Percentiles rank a stretch among this genome's conserved stretches.
Evolutionary conservation across 257 asterid species (phyloP).

Genomic region (Anisodus tanguticus): DNA sequence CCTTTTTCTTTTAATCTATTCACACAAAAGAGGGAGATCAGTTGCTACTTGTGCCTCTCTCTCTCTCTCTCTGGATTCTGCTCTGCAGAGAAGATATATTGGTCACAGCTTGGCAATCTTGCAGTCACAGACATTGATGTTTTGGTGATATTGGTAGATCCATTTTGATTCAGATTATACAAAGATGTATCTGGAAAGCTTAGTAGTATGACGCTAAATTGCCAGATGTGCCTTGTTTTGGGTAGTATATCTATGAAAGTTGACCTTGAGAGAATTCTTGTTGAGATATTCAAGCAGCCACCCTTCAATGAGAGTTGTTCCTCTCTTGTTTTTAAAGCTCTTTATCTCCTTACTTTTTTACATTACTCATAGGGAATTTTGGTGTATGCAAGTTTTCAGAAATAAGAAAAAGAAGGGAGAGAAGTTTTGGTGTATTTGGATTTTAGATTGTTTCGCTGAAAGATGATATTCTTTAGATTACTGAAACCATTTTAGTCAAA

Average conservation of each 20-base stretch:
- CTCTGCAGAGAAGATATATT: not conserved
- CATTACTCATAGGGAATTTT: not conserved
- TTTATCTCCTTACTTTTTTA: not conserved
- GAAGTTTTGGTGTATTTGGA: not conserved
- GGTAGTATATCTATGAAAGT: not conserved
- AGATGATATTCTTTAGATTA: not conserved
- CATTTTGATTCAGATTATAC: not conserved
- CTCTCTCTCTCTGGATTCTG: not conserved
- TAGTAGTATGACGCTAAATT: not conserved
- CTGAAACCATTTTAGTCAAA: not conserved
- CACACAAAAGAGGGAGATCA: not conserved
- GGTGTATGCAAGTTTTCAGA: not conserved
- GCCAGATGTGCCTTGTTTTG: not conserved
- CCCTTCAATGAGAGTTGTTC: not conserved
- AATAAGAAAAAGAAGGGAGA: not conserved
- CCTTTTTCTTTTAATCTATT: not conserved
- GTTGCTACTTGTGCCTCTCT: not conserved
- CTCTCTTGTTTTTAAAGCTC: not conserved
- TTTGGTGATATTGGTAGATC: not conserved
- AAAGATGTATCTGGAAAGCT: not conserved
- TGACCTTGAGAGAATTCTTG: conserved; percentile 18
- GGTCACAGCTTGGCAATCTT: not conserved
- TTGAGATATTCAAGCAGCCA: conserved; percentile 7
- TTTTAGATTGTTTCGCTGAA: not conserved
- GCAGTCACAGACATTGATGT: not conserved